A percentile compares a stretch with the other conserved stretches of the same genome.
phyloP scores from a whole-genome alignment of 495 filamentous ascomycete genomes.

The Xylaria palmicola region DNA sequence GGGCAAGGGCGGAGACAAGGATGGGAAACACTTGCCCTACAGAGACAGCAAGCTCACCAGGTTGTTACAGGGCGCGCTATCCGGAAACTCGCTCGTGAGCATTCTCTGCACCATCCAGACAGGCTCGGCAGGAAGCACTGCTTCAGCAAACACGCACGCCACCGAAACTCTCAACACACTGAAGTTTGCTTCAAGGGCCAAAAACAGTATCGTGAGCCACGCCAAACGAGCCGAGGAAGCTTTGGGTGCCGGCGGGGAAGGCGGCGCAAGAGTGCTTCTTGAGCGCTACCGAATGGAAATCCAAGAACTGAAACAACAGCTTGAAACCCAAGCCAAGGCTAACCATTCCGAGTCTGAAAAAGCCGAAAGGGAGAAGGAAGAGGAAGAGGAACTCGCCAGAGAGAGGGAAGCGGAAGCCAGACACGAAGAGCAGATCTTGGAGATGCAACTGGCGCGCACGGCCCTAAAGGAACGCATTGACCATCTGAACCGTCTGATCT shows the following conservation, averaged over 20 bases:
- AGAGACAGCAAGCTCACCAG: constrained; percentile 95
- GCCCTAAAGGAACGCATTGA: constrained; percentile 96
- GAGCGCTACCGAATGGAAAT: constrained; percentile 97
- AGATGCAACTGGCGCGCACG: constrained; percentile 95
- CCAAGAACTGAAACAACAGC: constrained; percentile 71
- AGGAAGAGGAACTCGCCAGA: constrained; percentile 64
- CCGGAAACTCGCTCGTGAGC: constrained; percentile 90
- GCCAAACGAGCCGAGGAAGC: constrained; percentile 94
- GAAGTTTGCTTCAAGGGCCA: constrained; percentile 94
- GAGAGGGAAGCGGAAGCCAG: constrained; percentile 80
- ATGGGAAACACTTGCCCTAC: constrained; percentile 89
- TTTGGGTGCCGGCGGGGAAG: constrained; percentile 70
- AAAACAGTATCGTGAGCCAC: constrained; percentile 97
- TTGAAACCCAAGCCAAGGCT: constrained; percentile 70
- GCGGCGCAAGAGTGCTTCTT: constrained; percentile 80
- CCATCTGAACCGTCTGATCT: constrained; percentile 91
- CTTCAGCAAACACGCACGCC: constrained; percentile 65
- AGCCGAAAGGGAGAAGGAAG: constrained; percentile 59
- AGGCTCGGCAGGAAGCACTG: constrained; percentile 62
- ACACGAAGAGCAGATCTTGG: constrained; percentile 95
- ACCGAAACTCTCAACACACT: constrained; percentile 92
- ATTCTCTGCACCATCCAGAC: constrained; percentile 95
- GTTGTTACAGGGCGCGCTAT: constrained; percentile 87
- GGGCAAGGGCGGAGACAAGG: constrained; percentile 69
- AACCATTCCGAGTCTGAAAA: constrained; percentile 63